These are phyloP conservation scores for Aspergillus baeticus DNA, from an alignment of 495 filamentous ascomycete species.

Conservation along the genomic window DNA sequence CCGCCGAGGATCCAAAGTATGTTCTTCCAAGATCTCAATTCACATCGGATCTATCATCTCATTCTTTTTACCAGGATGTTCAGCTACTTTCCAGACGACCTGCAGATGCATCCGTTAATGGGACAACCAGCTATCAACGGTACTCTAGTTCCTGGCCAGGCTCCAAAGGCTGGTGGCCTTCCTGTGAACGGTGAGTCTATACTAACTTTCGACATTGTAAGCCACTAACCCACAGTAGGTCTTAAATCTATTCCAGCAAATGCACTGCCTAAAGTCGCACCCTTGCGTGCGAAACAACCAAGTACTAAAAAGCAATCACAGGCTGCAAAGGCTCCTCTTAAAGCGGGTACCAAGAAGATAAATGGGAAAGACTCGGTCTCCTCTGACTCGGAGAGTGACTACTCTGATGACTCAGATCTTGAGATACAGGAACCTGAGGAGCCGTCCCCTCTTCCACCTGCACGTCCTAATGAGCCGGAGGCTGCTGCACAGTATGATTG, in stretches of 20 bases:
- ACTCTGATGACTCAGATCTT: slow-evolving; percentile 45
- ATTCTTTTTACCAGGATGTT: slow-evolving; percentile 20
- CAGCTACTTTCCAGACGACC: slow-evolving; percentile 32
- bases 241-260: slow-evolving; percentile 9
- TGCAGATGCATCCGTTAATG: slow-evolving; percentile 25
- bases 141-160: not conserved
- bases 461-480: slow-evolving; percentile 49
- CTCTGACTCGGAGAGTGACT: slow-evolving; percentile 49
- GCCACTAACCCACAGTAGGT: slow-evolving; percentile 8
- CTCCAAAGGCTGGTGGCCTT: not conserved
- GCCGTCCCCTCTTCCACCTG: slow-evolving; percentile 50
- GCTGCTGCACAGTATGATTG: slow-evolving; percentile 61
- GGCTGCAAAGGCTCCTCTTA: slow-evolving; percentile 26
- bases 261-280: not conserved
- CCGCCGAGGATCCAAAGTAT: slow-evolving; percentile 30
- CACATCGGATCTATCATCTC: not conserved
- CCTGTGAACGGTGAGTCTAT: slow-evolving; percentile 17
- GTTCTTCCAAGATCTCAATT: not conserved
- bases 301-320: slow-evolving; percentile 18
- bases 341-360: slow-evolving; percentile 24
- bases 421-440: slow-evolving; percentile 49
- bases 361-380: slow-evolving; percentile 31
- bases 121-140: slow-evolving; percentile 10
- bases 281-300: slow-evolving; percentile 12
- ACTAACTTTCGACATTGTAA: not conserved